These are phyloP conservation scores for Verticillium isaacii DNA, from an alignment of 2,329 filamentous ascomycete species.

Conservation along the genomic window DNA sequence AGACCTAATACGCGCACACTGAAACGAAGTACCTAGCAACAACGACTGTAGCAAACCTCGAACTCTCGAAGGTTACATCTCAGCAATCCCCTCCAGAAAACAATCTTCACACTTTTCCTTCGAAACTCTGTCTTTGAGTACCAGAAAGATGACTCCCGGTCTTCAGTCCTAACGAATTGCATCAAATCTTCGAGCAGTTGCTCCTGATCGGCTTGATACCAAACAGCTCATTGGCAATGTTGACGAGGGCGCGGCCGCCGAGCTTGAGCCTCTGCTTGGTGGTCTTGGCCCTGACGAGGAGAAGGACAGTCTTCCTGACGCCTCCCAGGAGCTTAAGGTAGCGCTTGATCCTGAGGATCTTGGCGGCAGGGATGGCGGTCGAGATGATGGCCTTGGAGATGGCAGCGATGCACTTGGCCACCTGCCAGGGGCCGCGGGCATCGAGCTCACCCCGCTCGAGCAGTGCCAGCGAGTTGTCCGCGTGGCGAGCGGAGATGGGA, in stretches of 20 bases:
- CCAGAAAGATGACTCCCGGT: no score
- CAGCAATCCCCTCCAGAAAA: no score
- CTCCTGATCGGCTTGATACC: constrained; percentile 15
- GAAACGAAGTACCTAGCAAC: not conserved
- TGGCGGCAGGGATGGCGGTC: constrained; percentile 16
- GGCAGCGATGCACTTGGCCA: constrained; percentile 16
- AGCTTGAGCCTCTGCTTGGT: constrained; percentile 14
- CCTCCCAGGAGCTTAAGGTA: constrained; percentile 19
- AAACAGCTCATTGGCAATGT: constrained; percentile 14
- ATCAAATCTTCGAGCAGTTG: constrained; percentile 12
- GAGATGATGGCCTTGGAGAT: constrained; percentile 15
- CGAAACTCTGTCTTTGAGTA: not conserved
- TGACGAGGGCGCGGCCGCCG: constrained; percentile 15
- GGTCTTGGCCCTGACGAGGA: constrained; percentile 16
- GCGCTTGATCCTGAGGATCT: constrained; percentile 19
- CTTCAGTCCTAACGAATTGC: not conserved
- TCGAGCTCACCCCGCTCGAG: constrained; percentile 6
- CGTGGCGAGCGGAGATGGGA: not conserved
- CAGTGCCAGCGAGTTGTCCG: not conserved
- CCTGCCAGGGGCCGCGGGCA: constrained; percentile 12
- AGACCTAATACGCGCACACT: no score
- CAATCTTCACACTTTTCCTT: not conserved
- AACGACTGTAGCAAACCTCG: not conserved
- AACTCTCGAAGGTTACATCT: no score
- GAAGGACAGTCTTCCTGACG: constrained; percentile 15